A percentile compares a stretch with the other conserved stretches of the same genome.
phyloP scores from a whole-genome alignment of 2,329 filamentous ascomycete species.

The Pyricularia grisea region DNA sequence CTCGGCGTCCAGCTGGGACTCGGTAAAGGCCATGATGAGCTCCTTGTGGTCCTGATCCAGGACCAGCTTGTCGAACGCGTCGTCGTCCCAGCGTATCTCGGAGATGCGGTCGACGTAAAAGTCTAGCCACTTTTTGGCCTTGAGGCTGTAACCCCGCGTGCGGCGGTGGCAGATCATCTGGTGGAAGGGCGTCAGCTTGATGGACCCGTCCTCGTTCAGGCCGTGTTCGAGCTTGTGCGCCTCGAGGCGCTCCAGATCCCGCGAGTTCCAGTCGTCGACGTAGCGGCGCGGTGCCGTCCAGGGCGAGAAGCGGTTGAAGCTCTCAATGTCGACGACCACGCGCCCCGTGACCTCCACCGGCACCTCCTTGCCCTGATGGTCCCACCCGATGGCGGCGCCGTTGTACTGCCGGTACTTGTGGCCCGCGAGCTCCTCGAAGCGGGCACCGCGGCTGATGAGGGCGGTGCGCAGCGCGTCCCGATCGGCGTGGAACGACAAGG shows the following conservation, averaged over 20 bases:
- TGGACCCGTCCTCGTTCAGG: constrained; percentile 11
- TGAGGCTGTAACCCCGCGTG: constrained; percentile 37
- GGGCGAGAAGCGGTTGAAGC: constrained; percentile 25
- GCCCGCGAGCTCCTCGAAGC: constrained; percentile 34
- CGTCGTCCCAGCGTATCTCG: constrained; percentile 36
- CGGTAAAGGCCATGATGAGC: constrained; percentile 38
- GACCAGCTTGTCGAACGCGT: constrained; percentile 39
- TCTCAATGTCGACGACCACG: constrained; percentile 28
- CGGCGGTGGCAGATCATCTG: constrained; percentile 21
- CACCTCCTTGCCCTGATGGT: constrained; percentile 21
- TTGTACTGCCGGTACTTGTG: constrained; percentile 33
- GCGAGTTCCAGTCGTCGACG: constrained; percentile 21
- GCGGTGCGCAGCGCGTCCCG: constrained; percentile 21
- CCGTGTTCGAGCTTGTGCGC: constrained; percentile 14
- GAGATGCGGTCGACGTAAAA: constrained; percentile 35
- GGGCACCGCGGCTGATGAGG: constrained; percentile 29
- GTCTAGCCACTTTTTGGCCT: constrained; percentile 37
- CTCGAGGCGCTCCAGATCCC: constrained; percentile 20
- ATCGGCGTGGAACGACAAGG: constrained; percentile 32
- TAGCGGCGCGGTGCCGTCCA: constrained; percentile 16
- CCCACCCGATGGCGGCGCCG: constrained; percentile 26
- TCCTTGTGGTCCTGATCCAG: constrained; percentile 40
- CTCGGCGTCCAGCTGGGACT: constrained; percentile 32
- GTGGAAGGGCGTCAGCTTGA: constrained; percentile 21
- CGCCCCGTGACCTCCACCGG: constrained; percentile 22